These are phyloP conservation scores for Gentiana straminea DNA, from an alignment of 257 asterid genomes.

Conservation along the genomic window DNA sequence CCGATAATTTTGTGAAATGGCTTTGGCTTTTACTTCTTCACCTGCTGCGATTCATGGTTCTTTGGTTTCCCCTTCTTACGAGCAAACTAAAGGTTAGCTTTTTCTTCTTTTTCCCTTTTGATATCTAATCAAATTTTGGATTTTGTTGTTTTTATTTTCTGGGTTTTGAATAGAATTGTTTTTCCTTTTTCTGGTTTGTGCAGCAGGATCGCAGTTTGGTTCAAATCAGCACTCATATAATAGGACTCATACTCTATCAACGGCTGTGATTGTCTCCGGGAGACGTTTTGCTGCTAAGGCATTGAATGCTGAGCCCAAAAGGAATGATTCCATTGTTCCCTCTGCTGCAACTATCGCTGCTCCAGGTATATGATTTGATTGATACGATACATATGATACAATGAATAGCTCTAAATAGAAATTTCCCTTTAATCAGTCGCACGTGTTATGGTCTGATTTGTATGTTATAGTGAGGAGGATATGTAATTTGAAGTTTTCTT, in stretches of 20 bases:
- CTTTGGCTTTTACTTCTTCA: conserved; percentile 54
- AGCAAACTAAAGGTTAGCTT: conserved; percentile 37
- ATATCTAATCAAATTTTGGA: background rate
- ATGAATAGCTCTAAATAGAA: no score
- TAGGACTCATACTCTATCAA: conserved; percentile 23
- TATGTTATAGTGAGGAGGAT: no score
- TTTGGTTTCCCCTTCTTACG: conserved; percentile 27
- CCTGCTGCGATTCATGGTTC: conserved; percentile 41
- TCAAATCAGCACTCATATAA: conserved; percentile 38
- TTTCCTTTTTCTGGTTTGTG: background rate
- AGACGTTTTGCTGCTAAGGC: conserved; percentile 39
- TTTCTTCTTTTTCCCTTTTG: conserved; percentile 5
- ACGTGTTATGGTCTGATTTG: no score
- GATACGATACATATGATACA: no score
- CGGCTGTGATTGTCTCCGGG: conserved; percentile 26
- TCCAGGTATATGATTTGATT: conserved; percentile 14
- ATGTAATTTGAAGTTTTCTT: no score
- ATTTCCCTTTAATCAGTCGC: no score
- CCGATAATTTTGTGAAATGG: conserved; percentile 23
- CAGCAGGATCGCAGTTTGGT: conserved; percentile 36
- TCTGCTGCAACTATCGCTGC: conserved; percentile 22
- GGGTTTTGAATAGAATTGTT: background rate
- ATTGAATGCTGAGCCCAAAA: conserved; percentile 31
- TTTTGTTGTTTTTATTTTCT: background rate
- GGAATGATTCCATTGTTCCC: conserved; percentile 15